phyloP scores from a whole-genome alignment of 345 rosid genomes.

The Cochlearia excelsa region DNA sequence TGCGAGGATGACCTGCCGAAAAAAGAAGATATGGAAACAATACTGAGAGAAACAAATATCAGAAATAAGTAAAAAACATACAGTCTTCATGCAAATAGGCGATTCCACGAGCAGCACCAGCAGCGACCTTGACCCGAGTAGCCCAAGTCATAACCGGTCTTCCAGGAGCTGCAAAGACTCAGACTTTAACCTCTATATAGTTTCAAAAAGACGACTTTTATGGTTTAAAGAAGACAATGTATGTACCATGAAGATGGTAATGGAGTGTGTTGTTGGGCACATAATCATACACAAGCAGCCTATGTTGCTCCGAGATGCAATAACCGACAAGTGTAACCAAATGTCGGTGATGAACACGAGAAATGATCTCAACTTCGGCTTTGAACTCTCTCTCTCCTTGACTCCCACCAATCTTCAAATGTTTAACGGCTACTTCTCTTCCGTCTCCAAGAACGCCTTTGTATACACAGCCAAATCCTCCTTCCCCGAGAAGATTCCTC shows the following conservation, averaged over 20 bases:
- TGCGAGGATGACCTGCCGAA: constrained; percentile 89
- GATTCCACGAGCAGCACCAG: constrained; percentile 98
- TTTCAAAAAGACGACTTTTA: background rate
- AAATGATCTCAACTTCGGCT: constrained; percentile 96
- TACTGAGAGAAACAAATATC: constrained; percentile 2
- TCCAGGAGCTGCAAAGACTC: constrained; percentile 52
- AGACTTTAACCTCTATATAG: constrained; percentile 2
- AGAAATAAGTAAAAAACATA: constrained; percentile 40
- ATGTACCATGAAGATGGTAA: constrained; percentile 83
- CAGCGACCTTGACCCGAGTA: constrained; percentile 75
- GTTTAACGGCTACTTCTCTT: constrained; percentile 91
- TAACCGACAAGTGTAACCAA: constrained; percentile 96
- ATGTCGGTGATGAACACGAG: constrained; percentile 96
- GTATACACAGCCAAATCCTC: constrained; percentile 97
- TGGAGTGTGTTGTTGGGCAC: constrained; percentile 88
- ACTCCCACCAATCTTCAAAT: constrained; percentile 89
- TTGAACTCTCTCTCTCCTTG: constrained; percentile 96
- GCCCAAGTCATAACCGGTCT: constrained; percentile 87
- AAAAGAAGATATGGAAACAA: background rate
- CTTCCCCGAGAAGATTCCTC: constrained; percentile 87
- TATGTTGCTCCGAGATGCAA: constrained; percentile 76
- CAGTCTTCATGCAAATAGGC: constrained; percentile 99
- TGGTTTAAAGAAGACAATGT: constrained; percentile 20
- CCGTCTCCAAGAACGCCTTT: constrained; percentile 81
- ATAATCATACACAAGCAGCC: constrained; percentile 89